A percentile compares a stretch with the other conserved stretches of the same genome.
Evolutionary conservation across 1,139 yeast genomes (phyloP).

Genomic region (Blastobotrys buckinghamii): DNA sequence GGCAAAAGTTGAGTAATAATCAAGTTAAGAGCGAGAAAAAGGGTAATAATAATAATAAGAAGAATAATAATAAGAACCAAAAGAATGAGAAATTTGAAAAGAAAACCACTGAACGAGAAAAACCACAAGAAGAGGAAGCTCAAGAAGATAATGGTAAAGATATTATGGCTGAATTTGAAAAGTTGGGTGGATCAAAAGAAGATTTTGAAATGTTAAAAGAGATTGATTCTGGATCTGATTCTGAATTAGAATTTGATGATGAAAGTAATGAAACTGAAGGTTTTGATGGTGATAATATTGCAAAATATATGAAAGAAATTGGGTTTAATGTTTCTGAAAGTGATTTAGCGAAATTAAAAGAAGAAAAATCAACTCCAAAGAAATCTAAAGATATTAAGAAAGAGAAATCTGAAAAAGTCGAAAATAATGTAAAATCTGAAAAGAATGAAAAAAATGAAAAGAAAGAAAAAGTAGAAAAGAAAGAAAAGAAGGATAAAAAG

Average conservation of each 20-base stretch:
- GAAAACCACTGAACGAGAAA: too few relatives aligned
- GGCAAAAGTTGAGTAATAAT: slow-evolving; percentile 13
- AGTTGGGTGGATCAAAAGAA: slow-evolving; percentile 63
- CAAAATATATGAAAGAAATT: slow-evolving; percentile 59
- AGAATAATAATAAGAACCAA: slow-evolving; percentile 4
- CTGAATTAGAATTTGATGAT: slow-evolving; percentile 38
- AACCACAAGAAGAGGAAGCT: slow-evolving; percentile 7
- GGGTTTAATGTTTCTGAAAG: slow-evolving; percentile 47
- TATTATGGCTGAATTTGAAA: slow-evolving; percentile 26
- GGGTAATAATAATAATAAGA: slow-evolving; percentile 20
- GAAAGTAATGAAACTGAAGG: slow-evolving; percentile 16
- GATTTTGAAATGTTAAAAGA: slow-evolving; percentile 52
- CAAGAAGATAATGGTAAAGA: slow-evolving; percentile 4
- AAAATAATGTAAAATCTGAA: background rate
- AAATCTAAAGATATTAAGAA: slow-evolving; percentile 23
- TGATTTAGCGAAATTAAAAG: slow-evolving; percentile 17
- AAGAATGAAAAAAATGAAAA: background rate
- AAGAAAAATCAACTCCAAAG: slow-evolving; percentile 21
- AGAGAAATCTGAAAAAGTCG: slow-evolving; percentile 20
- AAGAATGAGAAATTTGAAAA: slow-evolving; percentile 19
- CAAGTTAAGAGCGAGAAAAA: slow-evolving; percentile 10
- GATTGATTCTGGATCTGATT: slow-evolving; percentile 43
- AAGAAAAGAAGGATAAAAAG: slow-evolving; percentile 9
- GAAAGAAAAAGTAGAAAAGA: background rate
- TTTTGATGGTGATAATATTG: slow-evolving; percentile 43